Base-by-base conservation (phyloP, 345 rosid genomes). In the Citrus cavaleriei region DNA sequence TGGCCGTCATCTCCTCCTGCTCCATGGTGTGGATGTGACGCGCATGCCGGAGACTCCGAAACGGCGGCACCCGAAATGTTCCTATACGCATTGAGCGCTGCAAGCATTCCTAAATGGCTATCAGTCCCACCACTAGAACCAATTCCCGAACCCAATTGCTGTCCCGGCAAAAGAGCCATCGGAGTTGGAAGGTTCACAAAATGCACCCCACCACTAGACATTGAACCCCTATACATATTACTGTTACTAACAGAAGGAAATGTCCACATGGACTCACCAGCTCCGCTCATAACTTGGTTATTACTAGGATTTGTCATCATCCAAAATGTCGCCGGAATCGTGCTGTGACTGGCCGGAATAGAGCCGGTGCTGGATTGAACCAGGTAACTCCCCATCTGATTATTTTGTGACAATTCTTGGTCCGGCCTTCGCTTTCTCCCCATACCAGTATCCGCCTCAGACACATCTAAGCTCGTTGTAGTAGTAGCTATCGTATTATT, bases 151-250 rank as follows among this genome's bases (percentile, higher is more conserved):
- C 85, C 84, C 70, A 83, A 37, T 73, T 86, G 97, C 73, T 92
- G 98, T 40, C 93, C 89, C 1, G 96, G 78, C 79, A 91, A 81
- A 70, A 90, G 84, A 80, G 96, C 88, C 88, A 93, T 84, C 0
- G 95, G 95, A 40, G 91, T 77, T 22, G 92, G 90, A 72, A 92
- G 89, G 70, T 94, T 94, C 97, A 94, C 87, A 32, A 94, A 84
- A 86, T 92, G 98, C 64, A 94, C 82, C 46, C 93, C 94, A 62
- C 93, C 94, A 68, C 84, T 85, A 0, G 92, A 78, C 79, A 80
- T 73, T 4, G 86, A 68, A 27, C 88, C 84, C 67, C 88, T 81
- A 64, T 84, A 79, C 81, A 83, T 76, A 60, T 80, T 79, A 77
- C 49, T 82, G 54, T 73, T 83, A 63, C 70, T 57, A 51, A 72